These are phyloP conservation scores for Heliamphora exappendiculata DNA, from an alignment of 148 eudicot genomes.

Conservation along the genomic window DNA sequence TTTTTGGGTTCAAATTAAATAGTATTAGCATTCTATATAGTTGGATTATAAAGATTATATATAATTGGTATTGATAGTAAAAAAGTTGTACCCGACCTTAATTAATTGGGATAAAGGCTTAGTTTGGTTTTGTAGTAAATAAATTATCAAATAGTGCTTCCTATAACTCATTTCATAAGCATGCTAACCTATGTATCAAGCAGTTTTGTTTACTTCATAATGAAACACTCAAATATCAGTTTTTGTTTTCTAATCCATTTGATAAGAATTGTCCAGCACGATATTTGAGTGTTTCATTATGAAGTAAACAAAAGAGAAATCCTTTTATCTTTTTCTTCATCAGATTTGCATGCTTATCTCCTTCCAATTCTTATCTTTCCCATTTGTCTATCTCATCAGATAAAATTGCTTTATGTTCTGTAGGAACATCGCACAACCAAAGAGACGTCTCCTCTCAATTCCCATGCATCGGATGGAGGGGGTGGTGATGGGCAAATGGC, in stretches of 20 bases:
- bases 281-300: not conserved
- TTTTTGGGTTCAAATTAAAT: too few species aligned
- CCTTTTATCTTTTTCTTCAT: not conserved
- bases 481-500: slow-evolving; percentile 15
- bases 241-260: not conserved
- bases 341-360: not conserved
- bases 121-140: too few species aligned
- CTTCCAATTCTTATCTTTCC: not conserved
- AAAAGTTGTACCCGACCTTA: too few species aligned
- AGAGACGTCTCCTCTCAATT: slow-evolving; percentile 34
- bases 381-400: not conserved
- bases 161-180: too few species aligned
- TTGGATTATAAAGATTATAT: too few species aligned
- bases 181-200: too few species aligned
- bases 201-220: not conserved
- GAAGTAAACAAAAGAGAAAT: not conserved
- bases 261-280: not conserved
- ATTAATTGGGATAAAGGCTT: too few species aligned
- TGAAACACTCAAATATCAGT: not conserved
- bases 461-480: slow-evolving; percentile 3
- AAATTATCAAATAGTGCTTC: too few species aligned
- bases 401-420: not conserved
- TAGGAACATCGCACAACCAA: slow-evolving; percentile 44
- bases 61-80: too few species aligned
- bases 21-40: too few species aligned